Evolutionary conservation across 139 green algal genomes (phyloP), one percentile per base, ranked within the genome.

Genomic region (Penium margaritaceum): DNA sequence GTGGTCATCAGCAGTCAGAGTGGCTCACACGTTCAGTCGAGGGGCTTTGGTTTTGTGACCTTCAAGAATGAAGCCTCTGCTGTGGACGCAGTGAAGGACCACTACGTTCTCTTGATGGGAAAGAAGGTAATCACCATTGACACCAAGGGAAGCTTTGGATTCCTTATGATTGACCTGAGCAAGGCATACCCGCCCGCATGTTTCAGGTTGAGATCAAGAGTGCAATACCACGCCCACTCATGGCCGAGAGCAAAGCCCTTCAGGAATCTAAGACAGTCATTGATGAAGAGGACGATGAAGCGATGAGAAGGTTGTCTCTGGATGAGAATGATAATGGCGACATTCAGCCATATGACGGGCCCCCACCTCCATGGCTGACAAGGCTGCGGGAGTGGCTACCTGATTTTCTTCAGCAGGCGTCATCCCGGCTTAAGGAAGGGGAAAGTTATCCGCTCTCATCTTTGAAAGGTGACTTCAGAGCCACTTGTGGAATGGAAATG

Each of bases 81-180:
- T 19, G 19, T 15, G 21, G 53, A 33, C n/a, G 73, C 73, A 68
- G 47, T 77, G 29, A 76, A 77, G 21, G 39, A 47, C n/a, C 73
- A 80, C 2, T 80, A 68, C 35, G 73, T 80, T n/a, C 29, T 70
- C 43, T 3, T 80, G 5, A 36, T 80, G 21, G 73, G 73, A 3
- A 80, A 80, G 73, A 80, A 80, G 73, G 73, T 80, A 70, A 38
- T 17, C 19, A 55, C n/a, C n/a, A n/a, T n/a, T n/a, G n/a, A n/a
- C n/a, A n/a, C n/a, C n/a, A n/a, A n/a, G n/a, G n/a, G n/a, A n/a
- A n/a, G n/a, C n/a, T n/a, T n/a, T n/a, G n/a, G n/a, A n/a, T n/a
- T n/a, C n/a, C n/a, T n/a, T n/a, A n/a, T n/a, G n/a, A n/a, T n/a
- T n/a, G n/a, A n/a, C n/a, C n/a, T n/a, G n/a, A n/a, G n/a, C n/a